Percentiles rank a stretch among this genome's conserved stretches.
phyloP scores from a whole-genome alignment of 352 stramenopile species.

The Phytophthora pseudosyringae region DNA sequence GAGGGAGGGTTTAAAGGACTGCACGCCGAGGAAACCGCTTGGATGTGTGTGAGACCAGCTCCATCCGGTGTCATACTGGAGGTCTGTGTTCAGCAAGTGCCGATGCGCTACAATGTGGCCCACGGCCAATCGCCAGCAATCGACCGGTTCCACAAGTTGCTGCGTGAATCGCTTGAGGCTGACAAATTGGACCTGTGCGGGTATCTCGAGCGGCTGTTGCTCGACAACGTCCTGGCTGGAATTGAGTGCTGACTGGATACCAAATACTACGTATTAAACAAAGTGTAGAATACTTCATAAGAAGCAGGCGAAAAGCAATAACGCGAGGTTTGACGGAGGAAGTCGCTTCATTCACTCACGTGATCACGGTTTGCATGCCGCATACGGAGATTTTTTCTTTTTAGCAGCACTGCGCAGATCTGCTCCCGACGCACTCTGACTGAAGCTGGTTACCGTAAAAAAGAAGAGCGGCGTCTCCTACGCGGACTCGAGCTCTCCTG shows the following conservation, averaged over 20 bases:
- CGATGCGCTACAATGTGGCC: conserved; percentile 13
- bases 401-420: no score
- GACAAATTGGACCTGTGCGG: conserved; percentile 22
- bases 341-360: no score
- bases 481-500: no score
- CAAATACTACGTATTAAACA: no score
- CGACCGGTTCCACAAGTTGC: conserved; percentile 28
- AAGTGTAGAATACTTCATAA: background rate
- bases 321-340: no score
- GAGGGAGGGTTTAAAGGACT: conserved; percentile 29
- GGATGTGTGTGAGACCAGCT: conserved; percentile 19
- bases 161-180: conserved; percentile 17
- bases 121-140: conserved; percentile 7
- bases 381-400: no score
- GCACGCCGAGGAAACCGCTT: conserved; percentile 35
- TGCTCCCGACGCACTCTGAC: no score
- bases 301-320: no score
- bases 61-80: conserved; percentile 28
- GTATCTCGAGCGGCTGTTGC: conserved; percentile 20
- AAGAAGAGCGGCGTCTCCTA: no score
- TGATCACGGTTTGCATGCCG: no score
- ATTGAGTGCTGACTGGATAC: conserved; percentile 19
- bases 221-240: conserved; percentile 20
- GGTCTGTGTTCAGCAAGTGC: conserved; percentile 42
- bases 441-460: no score